phyloP scores from a whole-genome alignment of 768 basidiomycete species.

The Amanita pallidorosea region DNA sequence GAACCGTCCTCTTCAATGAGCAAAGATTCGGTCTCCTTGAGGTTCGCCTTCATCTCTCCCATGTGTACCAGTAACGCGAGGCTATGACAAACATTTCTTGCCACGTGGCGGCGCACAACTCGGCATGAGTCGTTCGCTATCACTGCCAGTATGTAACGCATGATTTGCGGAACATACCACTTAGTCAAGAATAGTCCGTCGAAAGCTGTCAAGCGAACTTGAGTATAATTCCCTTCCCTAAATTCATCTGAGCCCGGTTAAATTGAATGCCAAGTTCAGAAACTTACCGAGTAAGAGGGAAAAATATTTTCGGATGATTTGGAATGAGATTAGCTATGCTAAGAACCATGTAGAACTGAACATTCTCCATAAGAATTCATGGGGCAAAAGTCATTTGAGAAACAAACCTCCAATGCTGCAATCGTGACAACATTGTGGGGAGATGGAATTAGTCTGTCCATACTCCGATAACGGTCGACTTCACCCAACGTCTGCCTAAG shows the following conservation, averaged over 20 bases:
- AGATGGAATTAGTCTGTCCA: slow-evolving; percentile 93
- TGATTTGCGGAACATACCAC: slow-evolving; percentile 77
- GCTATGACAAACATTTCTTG: slow-evolving; percentile 77
- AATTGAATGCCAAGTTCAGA: neutral
- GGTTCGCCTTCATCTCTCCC: slow-evolving; percentile 76
- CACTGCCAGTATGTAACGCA: slow-evolving; percentile 81
- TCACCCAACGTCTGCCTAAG: slow-evolving; percentile 70
- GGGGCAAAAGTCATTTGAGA: slow-evolving; percentile 4
- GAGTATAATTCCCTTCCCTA: slow-evolving; percentile 90
- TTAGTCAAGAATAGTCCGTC: slow-evolving; percentile 87
- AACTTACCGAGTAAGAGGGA: slow-evolving; percentile 78
- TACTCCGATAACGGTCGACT: slow-evolving; percentile 84
- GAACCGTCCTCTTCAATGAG: slow-evolving; percentile 84
- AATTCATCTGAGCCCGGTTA: slow-evolving; percentile 7
- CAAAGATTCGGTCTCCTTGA: slow-evolving; percentile 67
- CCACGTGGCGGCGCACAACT: slow-evolving; percentile 76
- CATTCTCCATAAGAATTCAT: neutral
- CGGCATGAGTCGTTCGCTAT: slow-evolving; percentile 81
- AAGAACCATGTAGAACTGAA: slow-evolving; percentile 71
- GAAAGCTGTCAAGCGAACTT: slow-evolving; percentile 88
- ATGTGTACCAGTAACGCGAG: slow-evolving; percentile 78
- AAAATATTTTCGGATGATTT: slow-evolving; percentile 66
- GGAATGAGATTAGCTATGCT: slow-evolving; percentile 70
- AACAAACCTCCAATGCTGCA: slow-evolving; percentile 76
- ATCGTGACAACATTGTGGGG: slow-evolving; percentile 89